These are phyloP conservation scores for Pisolithus sp. DNA, from an alignment of 768 basidiomycete genomes.

Conservation along the genomic window DNA sequence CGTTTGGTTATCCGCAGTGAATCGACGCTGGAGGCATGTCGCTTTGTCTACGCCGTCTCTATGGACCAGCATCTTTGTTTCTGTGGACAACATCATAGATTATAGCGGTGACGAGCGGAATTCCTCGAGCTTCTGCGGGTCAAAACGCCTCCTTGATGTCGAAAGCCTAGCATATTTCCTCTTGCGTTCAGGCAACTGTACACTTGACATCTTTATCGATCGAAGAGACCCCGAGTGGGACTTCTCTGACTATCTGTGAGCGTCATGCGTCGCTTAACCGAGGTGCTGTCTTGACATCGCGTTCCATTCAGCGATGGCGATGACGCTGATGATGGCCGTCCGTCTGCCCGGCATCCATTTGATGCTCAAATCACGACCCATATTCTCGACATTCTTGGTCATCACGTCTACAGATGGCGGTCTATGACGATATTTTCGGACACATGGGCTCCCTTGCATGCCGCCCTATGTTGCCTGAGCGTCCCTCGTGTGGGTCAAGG, in stretches of 20 bases:
- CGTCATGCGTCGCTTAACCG: not conserved
- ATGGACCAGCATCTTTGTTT: constrained; percentile 52
- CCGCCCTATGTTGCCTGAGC: constrained; percentile 42
- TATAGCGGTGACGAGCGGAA: not conserved
- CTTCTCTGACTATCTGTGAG: constrained; percentile 45
- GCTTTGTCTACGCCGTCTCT: constrained; percentile 43
- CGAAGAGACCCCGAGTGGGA: constrained; percentile 56
- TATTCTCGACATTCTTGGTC: constrained; percentile 39
- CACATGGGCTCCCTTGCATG: constrained; percentile 52
- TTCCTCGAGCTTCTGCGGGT: not conserved
- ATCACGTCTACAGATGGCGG: constrained; percentile 47
- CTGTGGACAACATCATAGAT: constrained; percentile 17
- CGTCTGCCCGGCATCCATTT: constrained; percentile 5
- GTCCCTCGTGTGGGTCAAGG: constrained; percentile 26
- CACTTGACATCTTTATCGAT: constrained; percentile 53
- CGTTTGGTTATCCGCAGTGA: constrained; percentile 41
- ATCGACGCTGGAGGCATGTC: constrained; percentile 47
- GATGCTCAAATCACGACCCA: constrained; percentile 5
- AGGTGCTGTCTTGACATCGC: not conserved
- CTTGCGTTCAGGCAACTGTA: constrained; percentile 39
- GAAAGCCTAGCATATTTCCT: constrained; percentile 38
- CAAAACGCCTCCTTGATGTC: constrained; percentile 23
- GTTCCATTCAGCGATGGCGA: constrained; percentile 2
- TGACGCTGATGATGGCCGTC: constrained; percentile 1
- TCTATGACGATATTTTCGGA: constrained; percentile 50